Evolutionary conservation across 371 early-diverging fungal species (phyloP).

Genomic region (Lichtheimia hyalospora): DNA sequence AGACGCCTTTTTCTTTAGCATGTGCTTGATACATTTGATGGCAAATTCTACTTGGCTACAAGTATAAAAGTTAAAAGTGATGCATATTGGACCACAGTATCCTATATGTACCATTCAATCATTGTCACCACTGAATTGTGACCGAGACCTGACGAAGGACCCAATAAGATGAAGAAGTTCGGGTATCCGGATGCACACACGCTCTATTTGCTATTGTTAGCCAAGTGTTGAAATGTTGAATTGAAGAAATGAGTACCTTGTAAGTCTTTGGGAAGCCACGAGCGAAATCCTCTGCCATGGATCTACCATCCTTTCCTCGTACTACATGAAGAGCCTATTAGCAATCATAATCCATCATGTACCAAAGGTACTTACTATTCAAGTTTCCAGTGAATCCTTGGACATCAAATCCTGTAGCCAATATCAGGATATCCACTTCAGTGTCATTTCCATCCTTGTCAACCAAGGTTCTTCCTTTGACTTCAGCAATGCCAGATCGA

Average conservation of each 20-base stretch:
- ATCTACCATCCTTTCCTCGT: too few relatives aligned
- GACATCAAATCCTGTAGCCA: slow-evolving; percentile 68
- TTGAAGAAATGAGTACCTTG: slow-evolving; percentile 26
- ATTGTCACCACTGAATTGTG: slow-evolving; percentile 26
- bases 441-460: slow-evolving; percentile 34
- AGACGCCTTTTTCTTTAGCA: slow-evolving; percentile 5
- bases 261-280: slow-evolving; percentile 22
- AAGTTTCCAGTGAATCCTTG: slow-evolving; percentile 32
- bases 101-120: slow-evolving; percentile 37
- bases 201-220: slow-evolving; percentile 9
- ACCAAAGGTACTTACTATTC: slow-evolving; percentile 17
- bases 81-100: background rate
- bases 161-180: slow-evolving; percentile 44
- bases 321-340: too few relatives aligned
- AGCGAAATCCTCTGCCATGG: too few relatives aligned
- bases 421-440: slow-evolving; percentile 54
- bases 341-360: too few relatives aligned
- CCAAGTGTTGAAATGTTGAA: too few relatives aligned
- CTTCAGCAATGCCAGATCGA: slow-evolving; percentile 30
- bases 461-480: slow-evolving; percentile 43
- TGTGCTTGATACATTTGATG: slow-evolving; percentile 18
- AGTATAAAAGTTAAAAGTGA: background rate
- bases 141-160: slow-evolving; percentile 45
- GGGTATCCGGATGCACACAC: slow-evolving; percentile 36
- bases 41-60: slow-evolving; percentile 28